phyloP scores from a whole-genome alignment of 2,329 filamentous ascomycete species.

The Epichloe aotearoae region DNA sequence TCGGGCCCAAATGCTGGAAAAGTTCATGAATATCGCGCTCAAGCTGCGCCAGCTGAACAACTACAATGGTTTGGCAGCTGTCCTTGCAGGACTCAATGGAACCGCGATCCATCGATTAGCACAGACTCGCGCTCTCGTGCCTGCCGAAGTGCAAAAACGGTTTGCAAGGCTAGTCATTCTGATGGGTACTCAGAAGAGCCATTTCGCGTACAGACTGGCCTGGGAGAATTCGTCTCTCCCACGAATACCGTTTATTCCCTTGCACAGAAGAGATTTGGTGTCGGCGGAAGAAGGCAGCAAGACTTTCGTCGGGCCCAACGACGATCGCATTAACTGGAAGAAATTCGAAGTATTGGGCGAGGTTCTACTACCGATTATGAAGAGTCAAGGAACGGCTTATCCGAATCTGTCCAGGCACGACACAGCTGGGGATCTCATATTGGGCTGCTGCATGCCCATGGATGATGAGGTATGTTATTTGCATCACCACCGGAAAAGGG shows the following conservation, averaged over 20 bases:
- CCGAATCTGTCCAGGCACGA: constrained; percentile 57
- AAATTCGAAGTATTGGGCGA: constrained; percentile 97
- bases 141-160: constrained; percentile 59
- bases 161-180: constrained; percentile 81
- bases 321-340: constrained; percentile 83
- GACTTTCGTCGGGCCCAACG: constrained; percentile 66
- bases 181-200: constrained; percentile 85
- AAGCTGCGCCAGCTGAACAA: constrained; percentile 88
- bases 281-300: constrained; percentile 85
- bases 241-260: constrained; percentile 83
- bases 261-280: constrained; percentile 80
- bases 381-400: constrained; percentile 78
- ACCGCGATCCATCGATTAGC: constrained; percentile 72
- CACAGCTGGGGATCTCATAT: constrained; percentile 56
- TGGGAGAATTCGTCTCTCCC: constrained; percentile 92
- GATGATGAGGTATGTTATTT: constrained; percentile 68
- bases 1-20: constrained; percentile 78
- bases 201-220: constrained; percentile 89
- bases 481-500: background rate
- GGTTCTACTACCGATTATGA: constrained; percentile 79
- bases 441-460: constrained; percentile 68
- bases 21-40: constrained; percentile 82
- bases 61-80: constrained; percentile 90
- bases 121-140: constrained; percentile 66
- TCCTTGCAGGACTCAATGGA: constrained; percentile 84